phyloP scores from a whole-genome alignment of 306 rosid genomes.

The Cucurbita moschata region DNA sequence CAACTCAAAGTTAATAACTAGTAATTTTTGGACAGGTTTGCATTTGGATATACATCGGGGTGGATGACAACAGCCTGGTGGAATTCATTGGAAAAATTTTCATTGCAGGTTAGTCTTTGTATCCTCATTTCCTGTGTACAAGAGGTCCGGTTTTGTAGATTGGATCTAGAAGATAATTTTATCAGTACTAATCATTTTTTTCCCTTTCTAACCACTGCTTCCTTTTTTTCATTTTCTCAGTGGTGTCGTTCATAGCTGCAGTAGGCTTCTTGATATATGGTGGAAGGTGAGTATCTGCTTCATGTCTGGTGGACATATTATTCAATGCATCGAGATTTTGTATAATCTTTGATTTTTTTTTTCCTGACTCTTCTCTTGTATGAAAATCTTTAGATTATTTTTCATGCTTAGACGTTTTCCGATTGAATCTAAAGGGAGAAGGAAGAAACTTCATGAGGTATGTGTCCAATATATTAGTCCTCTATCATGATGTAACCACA shows the following conservation, averaged over 20 bases:
- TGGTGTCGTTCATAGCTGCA: conserved; percentile 75
- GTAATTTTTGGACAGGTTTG: conserved; percentile 40
- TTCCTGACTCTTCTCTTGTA: background rate
- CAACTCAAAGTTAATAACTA: background rate
- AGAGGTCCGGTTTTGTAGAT: background rate
- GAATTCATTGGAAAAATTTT: conserved; percentile 61
- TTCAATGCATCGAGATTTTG: conserved; percentile 5
- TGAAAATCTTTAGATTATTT: conserved; percentile 45
- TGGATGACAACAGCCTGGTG: conserved; percentile 39
- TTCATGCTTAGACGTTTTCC: conserved; percentile 97
- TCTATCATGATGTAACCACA: background rate
- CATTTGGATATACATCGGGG: conserved; percentile 83
- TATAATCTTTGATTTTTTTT: conserved; percentile 4
- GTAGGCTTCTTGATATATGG: conserved; percentile 86
- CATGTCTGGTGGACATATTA: conserved; percentile 4
- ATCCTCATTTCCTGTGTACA: conserved; percentile 5
- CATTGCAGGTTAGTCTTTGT: conserved; percentile 65
- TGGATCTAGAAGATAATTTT: conserved; percentile 3
- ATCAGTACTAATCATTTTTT: background rate
- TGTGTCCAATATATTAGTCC: conserved; percentile 15
- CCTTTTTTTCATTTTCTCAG: conserved; percentile 23
- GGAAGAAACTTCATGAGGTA: conserved; percentile 97
- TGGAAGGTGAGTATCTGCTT: conserved; percentile 65
- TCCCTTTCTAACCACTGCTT: background rate
- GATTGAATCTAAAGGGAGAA: conserved; percentile 94